Conservation (phyloP, 352 stramenopile species). For the Phytophthora multivora region DNA sequence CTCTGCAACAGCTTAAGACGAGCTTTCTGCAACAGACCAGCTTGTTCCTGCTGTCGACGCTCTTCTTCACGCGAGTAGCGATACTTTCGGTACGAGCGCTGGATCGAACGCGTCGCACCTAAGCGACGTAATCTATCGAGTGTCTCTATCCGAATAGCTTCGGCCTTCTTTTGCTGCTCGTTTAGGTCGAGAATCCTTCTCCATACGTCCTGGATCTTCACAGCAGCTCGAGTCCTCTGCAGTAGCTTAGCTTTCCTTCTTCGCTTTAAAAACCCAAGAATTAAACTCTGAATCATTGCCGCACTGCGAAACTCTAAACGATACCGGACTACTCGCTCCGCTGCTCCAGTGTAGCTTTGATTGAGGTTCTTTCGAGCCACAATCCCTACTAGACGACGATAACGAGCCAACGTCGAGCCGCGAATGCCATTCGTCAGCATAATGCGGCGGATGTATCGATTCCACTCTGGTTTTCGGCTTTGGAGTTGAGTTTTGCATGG, state of each 20-base stretch:
- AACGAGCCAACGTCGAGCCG: slow-evolving; percentile 43
- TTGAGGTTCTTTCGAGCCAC: slow-evolving; percentile 32
- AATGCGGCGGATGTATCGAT: slow-evolving; percentile 26
- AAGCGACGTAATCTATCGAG: slow-evolving; percentile 7
- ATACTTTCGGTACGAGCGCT: slow-evolving; percentile 22
- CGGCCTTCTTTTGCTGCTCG: slow-evolving; percentile 1
- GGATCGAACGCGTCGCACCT: slow-evolving; percentile 6
- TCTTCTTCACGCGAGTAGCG: slow-evolving; percentile 15
- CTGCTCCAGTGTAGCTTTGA: slow-evolving; percentile 20
- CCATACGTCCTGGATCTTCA: slow-evolving; percentile 19
- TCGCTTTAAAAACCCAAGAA: slow-evolving; percentile 21
- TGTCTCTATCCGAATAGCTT: slow-evolving; percentile 3
- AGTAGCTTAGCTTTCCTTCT: slow-evolving; percentile 16
- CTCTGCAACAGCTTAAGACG: slow-evolving; percentile 23
- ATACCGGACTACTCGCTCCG: slow-evolving; percentile 20
- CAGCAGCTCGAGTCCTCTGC: slow-evolving; percentile 9
- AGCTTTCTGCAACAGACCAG: slow-evolving; percentile 13
- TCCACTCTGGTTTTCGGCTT: slow-evolving; percentile 18
- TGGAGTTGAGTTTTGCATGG: slow-evolving; percentile 12
- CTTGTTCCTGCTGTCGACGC: slow-evolving; percentile 10
- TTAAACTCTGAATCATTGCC: slow-evolving; percentile 16
- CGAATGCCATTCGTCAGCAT: slow-evolving; percentile 31
- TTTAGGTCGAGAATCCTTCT: slow-evolving; percentile 4
- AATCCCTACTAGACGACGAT: slow-evolving; percentile 45
- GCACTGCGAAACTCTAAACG: slow-evolving; percentile 27